Base-by-base conservation (phyloP, 306 rosid species). In the Quillaja saponaria region DNA sequence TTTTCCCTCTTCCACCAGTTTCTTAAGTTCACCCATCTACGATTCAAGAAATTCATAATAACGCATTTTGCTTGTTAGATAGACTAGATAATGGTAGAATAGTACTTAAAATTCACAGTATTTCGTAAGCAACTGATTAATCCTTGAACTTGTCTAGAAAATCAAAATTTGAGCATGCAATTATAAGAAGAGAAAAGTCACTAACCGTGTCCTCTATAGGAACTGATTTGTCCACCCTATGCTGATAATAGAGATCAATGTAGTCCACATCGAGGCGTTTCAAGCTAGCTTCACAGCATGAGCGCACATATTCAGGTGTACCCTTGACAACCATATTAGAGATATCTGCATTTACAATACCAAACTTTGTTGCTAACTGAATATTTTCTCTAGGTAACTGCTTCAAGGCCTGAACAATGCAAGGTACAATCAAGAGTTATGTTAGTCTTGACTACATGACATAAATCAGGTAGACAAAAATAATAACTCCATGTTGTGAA, bases 201-300 rank as follows among this genome's bases (percentile, higher is more conserved):
- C 76, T 76, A 54, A 90, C 97, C 41, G 95, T 90, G 21, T 84
- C 86, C 49, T 90, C 97, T 25, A 87, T 84, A 8, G 97, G 85
- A 31, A 79, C 76, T 34, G 75, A 60, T 9, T 77, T 82, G 62
- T 82, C 87, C 0, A 61, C 61, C 37, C 90, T 78, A 46, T 90
- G 95, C 47, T 82, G 92, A 67, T 87, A 90, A 69, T 87, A 90
- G 39, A 90, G 88, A 69, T 90, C 97, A 38, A 87, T 87, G 71
- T 77, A 87, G 8, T 81, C 78, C 6, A 90, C 73, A 16, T 28
- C 83, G 28, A 90, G 97, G 18, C 90, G 88, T 62, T 85, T 83
- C 76, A 90, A 77, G 64, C 95, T 87, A 33, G 85, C 92, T 69
- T 87, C 92, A 15, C 92, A 87, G 21, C 84, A 55, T 2, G 81